Evolutionary conservation across 2,329 filamentous ascomycete genomes (phyloP), one percentile per base, ranked within the genome.

Genomic region (Pseudogymnoascus sp.): DNA sequence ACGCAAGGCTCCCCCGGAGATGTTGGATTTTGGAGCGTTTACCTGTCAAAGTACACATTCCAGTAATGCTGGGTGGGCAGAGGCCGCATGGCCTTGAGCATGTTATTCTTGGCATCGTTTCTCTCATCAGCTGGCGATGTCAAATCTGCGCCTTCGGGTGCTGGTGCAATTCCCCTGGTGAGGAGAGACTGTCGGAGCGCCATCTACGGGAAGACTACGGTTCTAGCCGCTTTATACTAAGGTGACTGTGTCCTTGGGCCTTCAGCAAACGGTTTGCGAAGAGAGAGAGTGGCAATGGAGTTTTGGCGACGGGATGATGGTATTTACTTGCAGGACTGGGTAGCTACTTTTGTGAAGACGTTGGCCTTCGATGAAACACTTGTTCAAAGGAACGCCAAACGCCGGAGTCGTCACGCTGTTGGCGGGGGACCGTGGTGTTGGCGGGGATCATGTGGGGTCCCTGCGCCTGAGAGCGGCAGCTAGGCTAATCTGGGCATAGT

Each of bases 101-200:
- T 89, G 79, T 92, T 92, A 78, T 89, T 86, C 85, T 92, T 92
- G 63, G 89, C 89, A 76, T 88, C 86, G 75, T 90, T 88, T 71
- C 89, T 87, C 75, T 86, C 82, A 71, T 87, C 85, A 63, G 89
- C 88, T 26, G 89, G 88, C 9, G 89, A 90, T 67, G 81, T 79
- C 44, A 84, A 86, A 72, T 83, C 84, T 59, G 82, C 77, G 74
- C 80, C 80, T 72, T 87, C 81, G 64, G 83, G 82, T 64, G 88
- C 80, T 64, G 79, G 78, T 33, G 88, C 85, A 64, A 90, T 82
- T 72, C 83, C 84, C 68, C 83, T 80, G 46, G 85, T 88, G 72
- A 87, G 83, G 73, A 87, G 78, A 63, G 80, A 77, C 37, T 84
- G 83, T 73, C 82, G 80, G 61, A 77, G 70, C 59, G 84, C 78